These are phyloP conservation scores for Apiotrichum akiyoshidainum DNA, from an alignment of 1,284 basidiomycete species.

Conservation along the genomic window DNA sequence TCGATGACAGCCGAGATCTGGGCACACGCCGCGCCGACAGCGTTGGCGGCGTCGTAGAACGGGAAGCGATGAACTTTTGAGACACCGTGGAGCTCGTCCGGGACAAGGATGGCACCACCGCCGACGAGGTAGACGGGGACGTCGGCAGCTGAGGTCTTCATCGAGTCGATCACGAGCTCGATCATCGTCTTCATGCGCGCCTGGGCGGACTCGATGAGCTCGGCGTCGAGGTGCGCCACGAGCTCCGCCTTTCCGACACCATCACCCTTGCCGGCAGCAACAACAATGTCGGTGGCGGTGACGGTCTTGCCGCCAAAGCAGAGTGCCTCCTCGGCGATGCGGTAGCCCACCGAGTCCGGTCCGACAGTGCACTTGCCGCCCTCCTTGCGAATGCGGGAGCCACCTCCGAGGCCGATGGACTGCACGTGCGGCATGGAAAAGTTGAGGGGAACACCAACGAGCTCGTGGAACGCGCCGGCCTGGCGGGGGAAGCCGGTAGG, in stretches of 20 bases:
- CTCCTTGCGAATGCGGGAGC: conserved; percentile 29
- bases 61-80: conserved; percentile 56
- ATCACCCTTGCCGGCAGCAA: conserved; percentile 46
- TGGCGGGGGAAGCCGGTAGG: conserved; percentile 42
- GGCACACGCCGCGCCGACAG: conserved; percentile 54
- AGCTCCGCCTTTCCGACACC: conserved; percentile 51
- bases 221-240: conserved; percentile 42
- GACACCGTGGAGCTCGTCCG: conserved; percentile 54
- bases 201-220: conserved; percentile 43
- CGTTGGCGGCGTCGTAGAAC: conserved; percentile 58
- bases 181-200: conserved; percentile 56
- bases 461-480: conserved; percentile 29
- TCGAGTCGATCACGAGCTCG: conserved; percentile 56
- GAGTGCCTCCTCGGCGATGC: conserved; percentile 54
- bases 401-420: conserved; percentile 40
- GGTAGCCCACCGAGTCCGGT: conserved; percentile 60
- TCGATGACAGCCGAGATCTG: conserved; percentile 41
- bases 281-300: conserved; percentile 59
- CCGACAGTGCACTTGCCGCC: conserved; percentile 54
- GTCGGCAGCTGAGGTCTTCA: conserved; percentile 60
- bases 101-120: conserved; percentile 43
- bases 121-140: conserved; percentile 39
- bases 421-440: conserved; percentile 39
- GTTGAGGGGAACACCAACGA: conserved; percentile 38
- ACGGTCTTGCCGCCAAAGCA: conserved; percentile 57